phyloP scores from a whole-genome alignment of 1,284 basidiomycete species.

The Agroathelia rolfsii region DNA sequence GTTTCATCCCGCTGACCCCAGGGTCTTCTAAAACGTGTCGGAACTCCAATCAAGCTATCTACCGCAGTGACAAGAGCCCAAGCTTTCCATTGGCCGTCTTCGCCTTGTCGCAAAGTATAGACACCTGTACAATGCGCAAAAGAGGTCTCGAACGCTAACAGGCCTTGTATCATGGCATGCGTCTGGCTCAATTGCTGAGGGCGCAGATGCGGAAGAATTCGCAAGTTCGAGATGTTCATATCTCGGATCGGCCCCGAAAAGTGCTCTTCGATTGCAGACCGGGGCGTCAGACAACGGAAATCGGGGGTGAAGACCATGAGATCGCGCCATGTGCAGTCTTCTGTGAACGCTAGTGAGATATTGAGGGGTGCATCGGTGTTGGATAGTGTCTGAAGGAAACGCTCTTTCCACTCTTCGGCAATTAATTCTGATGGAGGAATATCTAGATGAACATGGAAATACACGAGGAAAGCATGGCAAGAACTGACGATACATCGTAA shows the following conservation, averaged over 20 bases:
- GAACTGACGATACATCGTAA: too few species aligned
- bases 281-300: conserved; percentile 9
- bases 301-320: conserved; percentile 12
- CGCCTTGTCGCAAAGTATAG: conserved; percentile 9
- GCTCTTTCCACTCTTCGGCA: too few species aligned
- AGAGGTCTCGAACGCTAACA: conserved; percentile 11
- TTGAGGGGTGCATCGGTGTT: conserved; percentile 6
- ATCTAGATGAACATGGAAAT: too few species aligned
- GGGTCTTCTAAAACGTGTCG: conserved; percentile 8
- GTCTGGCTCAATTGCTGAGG: conserved; percentile 3
- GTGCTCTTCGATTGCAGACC: conserved; percentile 6
- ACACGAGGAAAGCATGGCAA: too few species aligned
- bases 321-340: conserved; percentile 12
- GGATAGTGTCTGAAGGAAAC: too few species aligned
- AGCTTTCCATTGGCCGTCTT: conserved; percentile 11
- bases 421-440: too few species aligned
- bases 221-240: conserved; percentile 6
- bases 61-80: conserved; percentile 12
- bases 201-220: conserved; percentile 4
- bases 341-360: conserved; percentile 8
- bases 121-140: conserved; percentile 11
- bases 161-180: conserved; percentile 10
- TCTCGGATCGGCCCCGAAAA: conserved; percentile 4
- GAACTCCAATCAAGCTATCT: conserved; percentile 9
- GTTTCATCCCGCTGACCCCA: background rate